Evolutionary conservation across 2,329 filamentous ascomycete genomes (phyloP).

Genomic region (Fusarium vanettenii): DNA sequence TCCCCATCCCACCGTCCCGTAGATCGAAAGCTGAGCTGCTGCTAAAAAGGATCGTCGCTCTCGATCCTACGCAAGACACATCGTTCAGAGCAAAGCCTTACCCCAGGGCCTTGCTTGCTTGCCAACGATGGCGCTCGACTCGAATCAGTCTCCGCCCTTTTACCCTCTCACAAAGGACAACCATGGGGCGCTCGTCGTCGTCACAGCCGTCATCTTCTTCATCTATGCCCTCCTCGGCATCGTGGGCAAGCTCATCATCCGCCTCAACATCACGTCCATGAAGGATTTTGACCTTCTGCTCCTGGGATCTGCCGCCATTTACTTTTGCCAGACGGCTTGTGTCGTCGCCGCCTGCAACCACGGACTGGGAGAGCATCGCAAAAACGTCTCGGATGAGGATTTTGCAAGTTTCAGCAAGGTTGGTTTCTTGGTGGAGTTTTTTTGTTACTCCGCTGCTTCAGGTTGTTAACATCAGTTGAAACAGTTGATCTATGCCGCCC

Average conservation of each 20-base stretch:
- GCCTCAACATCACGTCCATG: conserved; percentile 39
- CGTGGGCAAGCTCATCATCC: conserved; percentile 36
- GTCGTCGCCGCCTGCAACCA: conserved; percentile 31
- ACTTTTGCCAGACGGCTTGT: conserved; percentile 34
- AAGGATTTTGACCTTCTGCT: conserved; percentile 33
- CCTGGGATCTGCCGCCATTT: conserved; percentile 13
- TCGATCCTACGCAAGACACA: background rate
- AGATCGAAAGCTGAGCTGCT: background rate
- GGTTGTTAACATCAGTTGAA: background rate
- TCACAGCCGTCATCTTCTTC: conserved; percentile 33
- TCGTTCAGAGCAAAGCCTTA: background rate
- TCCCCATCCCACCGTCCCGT: background rate
- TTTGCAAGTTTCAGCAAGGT: conserved; percentile 36
- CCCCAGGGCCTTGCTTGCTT: background rate
- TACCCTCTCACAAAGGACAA: conserved; percentile 35
- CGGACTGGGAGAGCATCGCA: conserved; percentile 27
- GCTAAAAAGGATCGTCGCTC: background rate
- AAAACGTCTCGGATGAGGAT: background rate
- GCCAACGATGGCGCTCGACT: conserved; percentile 17
- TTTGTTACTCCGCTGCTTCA: background rate
- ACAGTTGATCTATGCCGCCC: conserved; percentile 36
- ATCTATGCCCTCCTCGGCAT: conserved; percentile 37
- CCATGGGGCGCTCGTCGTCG: conserved; percentile 38
- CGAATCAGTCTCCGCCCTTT: conserved; percentile 31
- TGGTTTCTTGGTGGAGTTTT: background rate